phyloP scores from a whole-genome alignment of 257 asterid genomes.

The Penstemon newberryi region DNA sequence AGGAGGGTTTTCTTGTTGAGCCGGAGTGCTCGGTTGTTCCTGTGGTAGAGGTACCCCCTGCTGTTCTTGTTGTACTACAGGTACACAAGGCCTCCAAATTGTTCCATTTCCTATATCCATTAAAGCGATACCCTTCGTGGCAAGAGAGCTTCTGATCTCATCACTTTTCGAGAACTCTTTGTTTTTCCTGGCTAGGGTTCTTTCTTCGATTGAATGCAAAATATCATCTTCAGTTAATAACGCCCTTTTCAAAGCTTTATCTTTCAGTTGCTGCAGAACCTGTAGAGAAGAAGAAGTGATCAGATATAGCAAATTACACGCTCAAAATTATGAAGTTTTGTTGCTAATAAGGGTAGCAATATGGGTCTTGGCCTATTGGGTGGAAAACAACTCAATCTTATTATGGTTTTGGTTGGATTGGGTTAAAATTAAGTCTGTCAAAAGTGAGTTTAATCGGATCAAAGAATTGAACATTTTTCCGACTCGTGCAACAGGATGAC shows the following conservation, averaged over 20 bases:
- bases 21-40: too few species aligned
- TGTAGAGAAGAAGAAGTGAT: conserved; percentile 18
- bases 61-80: conserved; percentile 33
- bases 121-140: conserved; percentile 66
- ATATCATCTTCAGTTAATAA: conserved; percentile 63
- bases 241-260: conserved; percentile 75
- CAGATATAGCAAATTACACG: background rate
- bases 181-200: conserved; percentile 59
- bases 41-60: background rate
- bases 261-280: conserved; percentile 79
- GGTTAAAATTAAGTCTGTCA: too few species aligned
- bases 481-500: too few species aligned
- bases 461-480: too few species aligned
- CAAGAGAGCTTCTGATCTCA: conserved; percentile 62
- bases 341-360: background rate
- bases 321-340: background rate
- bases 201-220: conserved; percentile 53
- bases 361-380: background rate
- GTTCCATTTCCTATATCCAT: conserved; percentile 85
- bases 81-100: conserved; percentile 83
- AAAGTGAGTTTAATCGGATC: too few species aligned
- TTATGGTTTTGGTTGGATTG: too few species aligned
- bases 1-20: too few species aligned
- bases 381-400: background rate
- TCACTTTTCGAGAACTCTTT: conserved; percentile 61